Evolutionary conservation across 768 basidiomycete genomes (phyloP).

Genomic region (Chlorophyllum brunneum): DNA sequence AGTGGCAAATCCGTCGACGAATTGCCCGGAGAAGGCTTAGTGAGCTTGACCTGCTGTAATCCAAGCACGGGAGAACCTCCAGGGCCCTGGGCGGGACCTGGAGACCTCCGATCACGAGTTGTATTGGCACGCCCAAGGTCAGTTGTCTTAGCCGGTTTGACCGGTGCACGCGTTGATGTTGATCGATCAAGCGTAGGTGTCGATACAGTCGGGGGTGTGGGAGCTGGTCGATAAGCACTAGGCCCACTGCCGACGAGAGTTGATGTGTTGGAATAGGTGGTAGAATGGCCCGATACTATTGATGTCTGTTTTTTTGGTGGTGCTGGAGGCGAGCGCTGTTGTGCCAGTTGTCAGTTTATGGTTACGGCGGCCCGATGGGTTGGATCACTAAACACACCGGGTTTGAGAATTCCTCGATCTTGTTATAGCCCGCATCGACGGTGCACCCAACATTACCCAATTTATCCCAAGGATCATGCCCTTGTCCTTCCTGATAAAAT

Average conservation of each 20-base stretch:
- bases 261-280: conserved; percentile 21
- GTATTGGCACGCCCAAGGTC: conserved; percentile 68
- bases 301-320: conserved; percentile 41
- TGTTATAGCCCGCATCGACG: conserved; percentile 16
- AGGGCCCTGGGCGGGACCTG: conserved; percentile 24
- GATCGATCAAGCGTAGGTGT: conserved; percentile 81
- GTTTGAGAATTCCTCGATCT: conserved; percentile 49
- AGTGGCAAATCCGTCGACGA: conserved; percentile 56
- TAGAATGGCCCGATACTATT: conserved; percentile 23
- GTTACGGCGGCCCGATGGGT: conserved; percentile 14
- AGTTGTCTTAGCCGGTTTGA: conserved; percentile 42
- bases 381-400: conserved; percentile 40
- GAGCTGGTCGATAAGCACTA: conserved; percentile 68
- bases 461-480: conserved; percentile 81
- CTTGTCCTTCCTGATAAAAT: conserved; percentile 90
- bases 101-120: conserved; percentile 57
- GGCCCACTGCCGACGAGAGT: conserved; percentile 35
- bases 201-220: conserved; percentile 62
- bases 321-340: conserved; percentile 45
- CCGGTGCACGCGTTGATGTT: conserved; percentile 75
- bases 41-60: conserved; percentile 30
- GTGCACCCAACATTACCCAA: conserved; percentile 51
- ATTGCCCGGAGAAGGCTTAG: conserved; percentile 53
- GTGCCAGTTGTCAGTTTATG: conserved; percentile 9
- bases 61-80: conserved; percentile 18